A percentile compares a stretch with the other conserved stretches of the same genome.
Conservation (phyloP, 306 rosid genomes). For the Quercus mongolica region DNA sequence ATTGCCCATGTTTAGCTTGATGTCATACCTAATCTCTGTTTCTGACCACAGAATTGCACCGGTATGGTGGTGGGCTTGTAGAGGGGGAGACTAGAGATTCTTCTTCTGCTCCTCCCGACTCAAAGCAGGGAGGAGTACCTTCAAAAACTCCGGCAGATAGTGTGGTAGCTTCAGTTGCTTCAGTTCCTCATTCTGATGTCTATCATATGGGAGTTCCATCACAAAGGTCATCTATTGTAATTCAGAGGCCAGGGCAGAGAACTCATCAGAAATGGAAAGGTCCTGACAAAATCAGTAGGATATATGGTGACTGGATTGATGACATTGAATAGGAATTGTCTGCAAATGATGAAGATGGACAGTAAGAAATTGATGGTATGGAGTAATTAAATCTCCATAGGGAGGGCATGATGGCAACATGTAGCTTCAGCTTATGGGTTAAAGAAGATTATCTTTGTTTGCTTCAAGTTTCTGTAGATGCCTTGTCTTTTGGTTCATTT, state of each 20-base stretch:
- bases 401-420: slow-evolving; percentile 19
- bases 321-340: slow-evolving; percentile 58
- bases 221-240: slow-evolving; percentile 72
- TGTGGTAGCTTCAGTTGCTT: slow-evolving; percentile 56
- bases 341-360: slow-evolving; percentile 23
- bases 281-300: slow-evolving; percentile 97
- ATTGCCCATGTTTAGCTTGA: not conserved
- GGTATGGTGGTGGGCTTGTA: slow-evolving; percentile 86
- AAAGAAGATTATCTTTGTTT: slow-evolving; percentile 23
- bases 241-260: slow-evolving; percentile 84
- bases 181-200: slow-evolving; percentile 68
- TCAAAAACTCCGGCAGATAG: slow-evolving; percentile 58
- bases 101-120: slow-evolving; percentile 49
- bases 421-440: slow-evolving; percentile 24
- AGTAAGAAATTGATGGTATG: slow-evolving; percentile 7
- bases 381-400: slow-evolving; percentile 21
- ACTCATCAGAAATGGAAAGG: slow-evolving; percentile 98
- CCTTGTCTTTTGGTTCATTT: slow-evolving; percentile 19
- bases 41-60: slow-evolving; percentile 68
- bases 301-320: slow-evolving; percentile 98
- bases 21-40: not conserved
- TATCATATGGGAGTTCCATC: slow-evolving; percentile 81
- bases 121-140: slow-evolving; percentile 63
- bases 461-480: slow-evolving; percentile 25
- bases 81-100: slow-evolving; percentile 78